phyloP scores from a whole-genome alignment of 2,329 filamentous ascomycete genomes.

The Dendrostoma leiphaemia region DNA sequence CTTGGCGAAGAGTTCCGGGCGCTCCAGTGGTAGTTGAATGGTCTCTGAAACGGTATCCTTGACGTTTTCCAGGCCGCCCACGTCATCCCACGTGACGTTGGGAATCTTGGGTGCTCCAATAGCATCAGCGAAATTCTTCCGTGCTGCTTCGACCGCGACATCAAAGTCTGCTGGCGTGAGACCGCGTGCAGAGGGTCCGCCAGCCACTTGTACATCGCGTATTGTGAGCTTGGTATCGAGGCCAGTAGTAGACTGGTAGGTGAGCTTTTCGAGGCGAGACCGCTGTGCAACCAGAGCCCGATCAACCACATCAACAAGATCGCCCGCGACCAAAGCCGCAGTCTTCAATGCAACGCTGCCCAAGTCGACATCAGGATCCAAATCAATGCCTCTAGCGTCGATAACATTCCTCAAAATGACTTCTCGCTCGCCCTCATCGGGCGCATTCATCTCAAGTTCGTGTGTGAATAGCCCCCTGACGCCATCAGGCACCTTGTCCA shows the following conservation, averaged over 20 bases:
- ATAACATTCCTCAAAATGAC: constrained; percentile 80
- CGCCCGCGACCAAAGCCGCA: constrained; percentile 89
- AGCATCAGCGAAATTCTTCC: constrained; percentile 96
- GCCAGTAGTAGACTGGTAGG: constrained; percentile 40
- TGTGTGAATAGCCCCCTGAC: constrained; percentile 91
- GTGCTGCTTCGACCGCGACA: constrained; percentile 86
- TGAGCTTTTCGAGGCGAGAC: constrained; percentile 72
- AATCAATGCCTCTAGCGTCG: constrained; percentile 69
- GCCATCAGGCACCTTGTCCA: constrained; percentile 90
- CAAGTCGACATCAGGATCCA: constrained; percentile 82
- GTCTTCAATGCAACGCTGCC: constrained; percentile 88
- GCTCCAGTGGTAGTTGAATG: constrained; percentile 86
- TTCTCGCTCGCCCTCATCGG: constrained; percentile 89
- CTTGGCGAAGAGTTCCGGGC: constrained; percentile 91
- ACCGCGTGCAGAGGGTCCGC: constrained; percentile 74
- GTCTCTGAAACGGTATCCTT: constrained; percentile 98
- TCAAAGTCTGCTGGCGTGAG: constrained; percentile 85
- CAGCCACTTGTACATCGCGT: constrained; percentile 83
- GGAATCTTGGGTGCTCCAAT: constrained; percentile 98
- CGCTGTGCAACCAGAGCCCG: constrained; percentile 77
- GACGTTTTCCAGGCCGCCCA: constrained; percentile 88
- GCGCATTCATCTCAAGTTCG: constrained; percentile 89
- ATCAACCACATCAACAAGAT: constrained; percentile 91
- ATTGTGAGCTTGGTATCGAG: constrained; percentile 54
- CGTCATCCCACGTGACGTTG: constrained; percentile 94